A percentile compares a stretch with the other conserved stretches of the same genome.
Evolutionary conservation across 371 early-diverging fungal genomes (phyloP).

Genomic region (Syncephalastrum sp.): DNA sequence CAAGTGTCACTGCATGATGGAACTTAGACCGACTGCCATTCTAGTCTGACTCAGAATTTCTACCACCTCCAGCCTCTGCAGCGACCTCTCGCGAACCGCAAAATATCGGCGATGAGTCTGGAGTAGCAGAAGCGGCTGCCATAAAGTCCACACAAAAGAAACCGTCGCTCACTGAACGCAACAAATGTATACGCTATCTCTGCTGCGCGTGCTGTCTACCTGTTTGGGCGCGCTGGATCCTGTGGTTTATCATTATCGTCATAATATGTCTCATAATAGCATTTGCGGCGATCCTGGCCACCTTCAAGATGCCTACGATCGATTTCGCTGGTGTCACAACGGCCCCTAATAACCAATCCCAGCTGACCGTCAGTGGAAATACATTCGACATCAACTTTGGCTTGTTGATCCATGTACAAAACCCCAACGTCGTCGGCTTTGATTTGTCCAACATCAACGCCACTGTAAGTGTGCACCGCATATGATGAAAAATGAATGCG

Average conservation of each 20-base stretch:
- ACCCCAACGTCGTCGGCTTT: conserved; percentile 47
- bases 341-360: conserved; percentile 8
- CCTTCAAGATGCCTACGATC: conserved; percentile 26
- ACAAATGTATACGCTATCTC: conserved; percentile 18
- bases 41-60: too few species aligned
- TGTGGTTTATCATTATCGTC: conserved; percentile 27
- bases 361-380: conserved; percentile 12
- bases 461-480: conserved; percentile 28
- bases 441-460: conserved; percentile 38
- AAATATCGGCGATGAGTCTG: too few species aligned
- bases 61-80: too few species aligned
- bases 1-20: too few species aligned
- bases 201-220: conserved; percentile 32
- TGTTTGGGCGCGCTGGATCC: conserved; percentile 20
- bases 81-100: too few species aligned
- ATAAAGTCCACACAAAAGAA: neutral
- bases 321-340: conserved; percentile 15
- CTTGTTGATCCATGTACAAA: conserved; percentile 29
- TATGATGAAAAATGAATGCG: neutral
- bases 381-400: conserved; percentile 19
- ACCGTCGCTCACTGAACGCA: conserved; percentile 17
- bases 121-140: too few species aligned
- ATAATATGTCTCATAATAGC: conserved; percentile 26
- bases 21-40: too few species aligned
- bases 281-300: conserved; percentile 21